Evolutionary conservation across 257 asterid species (phyloP).

Genomic region (Nicotiana noctiflora): DNA sequence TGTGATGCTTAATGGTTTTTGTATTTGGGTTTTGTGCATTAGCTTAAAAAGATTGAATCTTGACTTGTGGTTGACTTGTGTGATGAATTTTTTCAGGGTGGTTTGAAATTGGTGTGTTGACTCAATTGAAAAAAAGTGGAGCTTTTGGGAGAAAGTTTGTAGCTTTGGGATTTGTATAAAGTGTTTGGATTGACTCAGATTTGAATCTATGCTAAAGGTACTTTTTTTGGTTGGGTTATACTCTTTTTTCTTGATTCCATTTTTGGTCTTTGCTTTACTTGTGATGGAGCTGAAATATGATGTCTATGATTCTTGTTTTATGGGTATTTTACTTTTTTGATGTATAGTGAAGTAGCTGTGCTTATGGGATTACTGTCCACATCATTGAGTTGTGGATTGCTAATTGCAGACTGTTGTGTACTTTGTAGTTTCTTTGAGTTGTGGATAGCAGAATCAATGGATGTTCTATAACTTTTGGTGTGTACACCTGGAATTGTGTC

Average conservation of each 20-base stretch:
- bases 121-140: conserved; percentile 10
- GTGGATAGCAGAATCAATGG: neutral
- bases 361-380: neutral
- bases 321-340: neutral
- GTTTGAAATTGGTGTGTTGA: neutral
- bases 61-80: conserved; percentile 15
- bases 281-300: neutral
- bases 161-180: conserved; percentile 8
- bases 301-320: conserved; percentile 1
- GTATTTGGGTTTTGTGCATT: neutral
- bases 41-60: neutral
- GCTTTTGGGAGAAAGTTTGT: conserved; percentile 11
- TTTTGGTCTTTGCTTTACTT: neutral
- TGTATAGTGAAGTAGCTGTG: neutral
- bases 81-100: conserved; percentile 5
- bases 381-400: neutral
- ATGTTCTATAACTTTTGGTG: neutral
- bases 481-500: neutral
- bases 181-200: conserved; percentile 2
- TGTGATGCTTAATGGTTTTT: neutral
- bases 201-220: conserved; percentile 12
- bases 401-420: neutral
- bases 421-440: neutral
- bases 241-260: conserved; percentile 4
- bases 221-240: neutral